Conservation (phyloP, 257 asterid genomes). For the Solanum ossicruentum region DNA sequence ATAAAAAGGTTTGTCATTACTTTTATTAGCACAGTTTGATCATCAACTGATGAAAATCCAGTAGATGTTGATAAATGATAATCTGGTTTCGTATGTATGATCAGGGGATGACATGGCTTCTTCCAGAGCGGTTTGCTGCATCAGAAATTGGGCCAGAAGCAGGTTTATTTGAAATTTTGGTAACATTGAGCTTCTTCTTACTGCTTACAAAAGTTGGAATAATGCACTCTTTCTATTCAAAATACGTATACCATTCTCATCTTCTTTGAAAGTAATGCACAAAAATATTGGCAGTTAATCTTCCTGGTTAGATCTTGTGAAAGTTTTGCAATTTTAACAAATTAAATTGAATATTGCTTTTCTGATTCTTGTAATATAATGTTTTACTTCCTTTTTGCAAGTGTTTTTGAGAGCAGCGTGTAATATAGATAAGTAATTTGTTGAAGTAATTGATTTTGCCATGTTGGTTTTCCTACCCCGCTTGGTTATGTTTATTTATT, state of each 20-base stretch:
- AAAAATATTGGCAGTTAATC: background rate
- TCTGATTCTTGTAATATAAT: background rate
- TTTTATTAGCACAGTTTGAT: background rate
- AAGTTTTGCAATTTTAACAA: background rate
- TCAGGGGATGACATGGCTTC: conserved; percentile 98
- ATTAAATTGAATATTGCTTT: background rate
- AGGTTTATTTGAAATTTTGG: conserved; percentile 92
- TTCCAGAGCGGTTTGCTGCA: conserved; percentile 91
- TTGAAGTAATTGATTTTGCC: background rate
- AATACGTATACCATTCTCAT: background rate
- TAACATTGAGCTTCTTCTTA: conserved; percentile 65
- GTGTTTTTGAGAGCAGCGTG: background rate
- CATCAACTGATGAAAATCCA: background rate
- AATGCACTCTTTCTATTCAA: background rate
- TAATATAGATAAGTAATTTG: background rate
- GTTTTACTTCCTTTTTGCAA: background rate
- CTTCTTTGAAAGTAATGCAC: background rate
- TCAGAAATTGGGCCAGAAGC: conserved; percentile 99
- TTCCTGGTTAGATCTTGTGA: background rate
- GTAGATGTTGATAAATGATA: background rate
- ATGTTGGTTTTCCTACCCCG: background rate
- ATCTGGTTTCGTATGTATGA: conserved; percentile 4
- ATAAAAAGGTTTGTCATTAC: background rate
- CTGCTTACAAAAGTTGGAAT: conserved; percentile 15
- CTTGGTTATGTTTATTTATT: background rate